These are phyloP conservation scores for Gossypium gossypioides DNA, from an alignment of 441 rosid genomes.

Conservation along the genomic window DNA sequence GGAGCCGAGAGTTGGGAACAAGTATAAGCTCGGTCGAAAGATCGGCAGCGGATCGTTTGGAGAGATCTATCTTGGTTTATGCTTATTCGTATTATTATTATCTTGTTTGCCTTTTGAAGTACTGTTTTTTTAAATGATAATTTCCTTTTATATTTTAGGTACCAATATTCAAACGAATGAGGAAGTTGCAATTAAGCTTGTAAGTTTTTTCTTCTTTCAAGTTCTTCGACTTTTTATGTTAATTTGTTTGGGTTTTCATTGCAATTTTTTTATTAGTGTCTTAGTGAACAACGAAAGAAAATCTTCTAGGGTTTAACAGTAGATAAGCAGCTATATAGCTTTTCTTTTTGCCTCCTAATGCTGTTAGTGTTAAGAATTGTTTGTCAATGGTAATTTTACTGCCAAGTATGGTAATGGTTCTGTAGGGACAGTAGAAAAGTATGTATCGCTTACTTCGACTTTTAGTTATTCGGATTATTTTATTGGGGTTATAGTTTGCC, in stretches of 20 bases:
- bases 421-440: not conserved
- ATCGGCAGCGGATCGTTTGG: conserved; percentile 98
- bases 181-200: conserved; percentile 48
- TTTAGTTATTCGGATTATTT: not conserved
- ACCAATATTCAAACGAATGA: conserved; percentile 39
- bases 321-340: not conserved
- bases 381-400: not conserved
- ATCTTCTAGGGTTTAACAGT: not conserved
- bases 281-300: not conserved
- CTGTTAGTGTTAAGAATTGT: not conserved
- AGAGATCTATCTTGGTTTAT: conserved; percentile 87
- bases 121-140: not conserved
- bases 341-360: not conserved
- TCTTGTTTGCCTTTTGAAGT: not conserved
- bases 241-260: not conserved
- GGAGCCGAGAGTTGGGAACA: conserved; percentile 89
- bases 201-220: conserved; percentile 18
- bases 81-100: conserved; percentile 3
- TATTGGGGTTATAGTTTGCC: not conserved
- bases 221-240: not conserved
- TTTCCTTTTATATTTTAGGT: conserved; percentile 15
- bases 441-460: not conserved
- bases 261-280: not conserved
- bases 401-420: not conserved
- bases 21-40: conserved; percentile 79